Evolutionary conservation across 2,329 filamentous ascomycete species (phyloP).

Genomic region (Penicillium olsonii): DNA sequence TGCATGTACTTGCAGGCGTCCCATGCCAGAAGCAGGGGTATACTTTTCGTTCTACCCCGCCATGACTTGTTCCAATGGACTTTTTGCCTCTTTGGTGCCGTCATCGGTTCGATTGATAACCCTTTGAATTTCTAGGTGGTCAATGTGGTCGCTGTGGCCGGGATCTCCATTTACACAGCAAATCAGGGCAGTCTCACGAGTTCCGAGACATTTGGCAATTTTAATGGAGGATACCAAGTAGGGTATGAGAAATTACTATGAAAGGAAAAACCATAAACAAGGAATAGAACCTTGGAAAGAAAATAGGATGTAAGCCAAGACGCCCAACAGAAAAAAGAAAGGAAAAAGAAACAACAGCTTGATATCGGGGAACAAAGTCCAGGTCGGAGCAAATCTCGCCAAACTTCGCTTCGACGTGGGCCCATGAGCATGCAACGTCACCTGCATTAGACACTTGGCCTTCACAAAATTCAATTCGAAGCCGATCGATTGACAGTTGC

Average conservation of each 20-base stretch:
- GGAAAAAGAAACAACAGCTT: not conserved
- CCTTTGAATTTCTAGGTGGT: not conserved
- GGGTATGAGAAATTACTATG: not conserved
- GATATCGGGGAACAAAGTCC: conserved; percentile 10
- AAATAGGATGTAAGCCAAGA: not conserved
- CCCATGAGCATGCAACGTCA: conserved; percentile 21
- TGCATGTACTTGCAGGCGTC: not conserved
- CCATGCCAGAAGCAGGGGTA: not conserved
- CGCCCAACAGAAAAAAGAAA: not conserved
- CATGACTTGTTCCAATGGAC: not conserved
- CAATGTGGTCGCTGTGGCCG: not conserved
- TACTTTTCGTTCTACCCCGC: not conserved
- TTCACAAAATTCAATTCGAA: not conserved
- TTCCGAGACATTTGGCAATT: conserved; percentile 7
- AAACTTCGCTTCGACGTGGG: not conserved
- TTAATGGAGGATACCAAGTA: no score
- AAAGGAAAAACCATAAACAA: not conserved
- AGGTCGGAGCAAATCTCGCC: not conserved
- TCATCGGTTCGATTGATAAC: conserved; percentile 7
- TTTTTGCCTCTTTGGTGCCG: not conserved
- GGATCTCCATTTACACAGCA: not conserved
- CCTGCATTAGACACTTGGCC: conserved; percentile 14
- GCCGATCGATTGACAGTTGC: not conserved
- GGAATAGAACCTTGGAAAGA: no score
- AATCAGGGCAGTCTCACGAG: not conserved